Evolutionary conservation across 2,329 filamentous ascomycete genomes (phyloP).

Genomic region (Neonectria neomacrospora): DNA sequence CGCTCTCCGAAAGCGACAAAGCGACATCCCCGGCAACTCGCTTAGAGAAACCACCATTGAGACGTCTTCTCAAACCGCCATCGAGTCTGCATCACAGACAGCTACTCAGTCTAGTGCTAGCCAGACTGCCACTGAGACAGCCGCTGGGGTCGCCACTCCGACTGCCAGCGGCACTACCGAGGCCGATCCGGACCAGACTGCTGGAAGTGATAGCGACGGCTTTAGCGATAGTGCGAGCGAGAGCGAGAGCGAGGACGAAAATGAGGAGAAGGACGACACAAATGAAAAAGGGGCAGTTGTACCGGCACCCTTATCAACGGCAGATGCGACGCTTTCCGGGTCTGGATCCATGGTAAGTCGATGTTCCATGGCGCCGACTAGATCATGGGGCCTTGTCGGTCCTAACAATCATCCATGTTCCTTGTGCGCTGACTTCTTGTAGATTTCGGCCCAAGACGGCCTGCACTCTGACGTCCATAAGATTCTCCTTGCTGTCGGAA

Average conservation of each 20-base stretch:
- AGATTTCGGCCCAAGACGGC: constrained; percentile 28
- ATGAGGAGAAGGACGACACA: background rate
- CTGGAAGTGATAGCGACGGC: constrained; percentile 26
- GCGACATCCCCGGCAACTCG: constrained; percentile 19
- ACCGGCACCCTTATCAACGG: constrained; percentile 27
- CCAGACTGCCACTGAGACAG: background rate
- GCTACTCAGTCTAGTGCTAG: background rate
- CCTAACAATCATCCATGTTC: background rate
- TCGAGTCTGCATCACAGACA: background rate
- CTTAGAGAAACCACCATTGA: constrained; percentile 17
- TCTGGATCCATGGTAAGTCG: constrained; percentile 35
- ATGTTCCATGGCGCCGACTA: background rate
- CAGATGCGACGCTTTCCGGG: constrained; percentile 25
- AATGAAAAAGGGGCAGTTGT: constrained; percentile 13
- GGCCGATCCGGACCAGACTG: background rate
- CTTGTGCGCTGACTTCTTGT: constrained; percentile 8
- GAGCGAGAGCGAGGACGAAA: constrained; percentile 17
- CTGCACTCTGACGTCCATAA: constrained; percentile 41
- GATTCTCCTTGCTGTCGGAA: constrained; percentile 39
- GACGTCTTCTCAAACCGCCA: background rate
- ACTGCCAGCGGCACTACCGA: background rate
- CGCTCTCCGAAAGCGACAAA: constrained; percentile 7
- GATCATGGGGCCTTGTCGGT: background rate
- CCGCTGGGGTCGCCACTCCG: background rate
- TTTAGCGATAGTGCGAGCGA: constrained; percentile 9